A percentile compares a stretch with the other conserved stretches of the same genome.
Conservation (phyloP, 805 yeast species). For the Kodamaea sagamina region DNA sequence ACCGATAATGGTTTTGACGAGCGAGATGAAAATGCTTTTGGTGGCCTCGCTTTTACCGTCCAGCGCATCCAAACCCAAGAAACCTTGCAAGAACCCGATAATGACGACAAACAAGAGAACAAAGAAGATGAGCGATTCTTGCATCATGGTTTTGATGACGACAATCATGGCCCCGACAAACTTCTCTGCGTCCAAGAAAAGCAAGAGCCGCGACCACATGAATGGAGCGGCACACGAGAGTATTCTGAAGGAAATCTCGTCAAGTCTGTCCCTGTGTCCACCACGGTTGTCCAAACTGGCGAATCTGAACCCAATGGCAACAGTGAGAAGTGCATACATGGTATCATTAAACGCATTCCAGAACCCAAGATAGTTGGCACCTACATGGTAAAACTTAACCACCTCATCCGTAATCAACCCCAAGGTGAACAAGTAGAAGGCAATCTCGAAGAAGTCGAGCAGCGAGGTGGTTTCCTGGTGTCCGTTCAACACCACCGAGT, state of each 20-base stretch:
- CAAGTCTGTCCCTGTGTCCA: slow-evolving; percentile 36
- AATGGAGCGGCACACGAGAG: slow-evolving; percentile 82
- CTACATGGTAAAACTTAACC: slow-evolving; percentile 74
- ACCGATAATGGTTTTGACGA: slow-evolving; percentile 73
- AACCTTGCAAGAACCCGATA: slow-evolving; percentile 83
- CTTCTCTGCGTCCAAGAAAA: slow-evolving; percentile 74
- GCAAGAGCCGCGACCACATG: slow-evolving; percentile 78
- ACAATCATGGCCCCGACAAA: slow-evolving; percentile 90
- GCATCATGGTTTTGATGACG: slow-evolving; percentile 81
- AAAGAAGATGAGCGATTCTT: slow-evolving; percentile 81
- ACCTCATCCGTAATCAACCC: slow-evolving; percentile 71
- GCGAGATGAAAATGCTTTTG: slow-evolving; percentile 56
- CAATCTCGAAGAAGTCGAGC: slow-evolving; percentile 49
- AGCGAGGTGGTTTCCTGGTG: slow-evolving; percentile 41
- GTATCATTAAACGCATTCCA: slow-evolving; percentile 78
- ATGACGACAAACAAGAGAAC: slow-evolving; percentile 69
- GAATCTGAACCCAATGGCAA: slow-evolving; percentile 58
- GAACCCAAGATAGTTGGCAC: slow-evolving; percentile 68
- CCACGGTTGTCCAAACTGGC: slow-evolving; percentile 33
- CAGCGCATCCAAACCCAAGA: slow-evolving; percentile 81
- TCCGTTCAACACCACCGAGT: slow-evolving; percentile 63
- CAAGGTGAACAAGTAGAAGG: slow-evolving; percentile 64
- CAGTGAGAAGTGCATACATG: slow-evolving; percentile 57
- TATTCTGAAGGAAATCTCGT: slow-evolving; percentile 64
- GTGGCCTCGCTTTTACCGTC: slow-evolving; percentile 85